Evolutionary conservation across 495 filamentous ascomycete species (phyloP).

Genomic region (Podospora pseudocomata): DNA sequence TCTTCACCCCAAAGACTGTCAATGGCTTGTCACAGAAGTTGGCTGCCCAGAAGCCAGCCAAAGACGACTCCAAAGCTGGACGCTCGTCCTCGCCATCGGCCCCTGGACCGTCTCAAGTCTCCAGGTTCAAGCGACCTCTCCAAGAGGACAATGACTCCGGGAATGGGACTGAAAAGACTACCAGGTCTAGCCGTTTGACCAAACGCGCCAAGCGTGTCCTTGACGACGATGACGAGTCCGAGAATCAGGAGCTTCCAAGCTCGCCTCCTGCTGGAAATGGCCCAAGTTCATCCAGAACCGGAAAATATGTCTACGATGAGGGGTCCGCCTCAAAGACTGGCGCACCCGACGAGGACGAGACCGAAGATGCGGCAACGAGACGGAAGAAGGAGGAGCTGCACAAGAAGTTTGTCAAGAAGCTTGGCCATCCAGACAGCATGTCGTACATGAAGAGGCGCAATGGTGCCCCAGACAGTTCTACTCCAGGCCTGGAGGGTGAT

Average conservation of each 20-base stretch:
- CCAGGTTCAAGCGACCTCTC: constrained; percentile 38
- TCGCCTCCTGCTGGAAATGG: constrained; percentile 1
- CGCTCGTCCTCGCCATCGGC: constrained; percentile 11
- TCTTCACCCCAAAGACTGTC: constrained; percentile 68
- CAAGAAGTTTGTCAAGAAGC: constrained; percentile 81
- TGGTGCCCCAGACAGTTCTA: constrained; percentile 50
- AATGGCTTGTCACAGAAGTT: constrained; percentile 30
- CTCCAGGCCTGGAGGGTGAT: constrained; percentile 44
- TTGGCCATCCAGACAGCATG: constrained; percentile 79
- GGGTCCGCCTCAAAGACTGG: constrained; percentile 21
- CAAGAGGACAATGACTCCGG: constrained; percentile 33
- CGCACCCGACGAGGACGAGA: constrained; percentile 41
- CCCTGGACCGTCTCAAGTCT: constrained; percentile 18
- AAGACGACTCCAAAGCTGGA: neutral
- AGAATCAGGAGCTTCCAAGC: constrained; percentile 9
- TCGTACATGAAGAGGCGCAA: constrained; percentile 61
- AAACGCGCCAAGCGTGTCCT: constrained; percentile 41
- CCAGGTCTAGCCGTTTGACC: constrained; percentile 27
- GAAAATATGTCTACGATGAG: constrained; percentile 45
- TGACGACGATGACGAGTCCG: constrained; percentile 23
- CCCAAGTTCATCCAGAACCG: constrained; percentile 34
- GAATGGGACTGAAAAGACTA: constrained; percentile 33
- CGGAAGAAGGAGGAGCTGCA: constrained; percentile 68
- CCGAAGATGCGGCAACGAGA: constrained; percentile 45
- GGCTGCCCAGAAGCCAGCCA: constrained; percentile 18